Base-by-base conservation (phyloP, 768 basidiomycete species). In the Suillus clintonianus region DNA sequence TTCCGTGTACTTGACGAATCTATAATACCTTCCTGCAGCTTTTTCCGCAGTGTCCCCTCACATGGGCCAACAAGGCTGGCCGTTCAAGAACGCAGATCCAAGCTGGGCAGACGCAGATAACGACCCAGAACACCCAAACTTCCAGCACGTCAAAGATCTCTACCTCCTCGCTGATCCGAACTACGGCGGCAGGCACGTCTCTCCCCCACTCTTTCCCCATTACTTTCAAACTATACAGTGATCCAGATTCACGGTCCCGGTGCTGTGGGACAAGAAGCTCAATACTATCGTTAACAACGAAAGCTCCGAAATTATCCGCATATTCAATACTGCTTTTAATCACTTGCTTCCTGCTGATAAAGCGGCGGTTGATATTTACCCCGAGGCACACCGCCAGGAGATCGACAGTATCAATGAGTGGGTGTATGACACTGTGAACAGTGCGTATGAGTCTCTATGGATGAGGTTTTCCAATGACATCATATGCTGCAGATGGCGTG, bases 241-340 rank as follows among this genome's bases (percentile, higher is more conserved):
- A 39, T 54, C 14, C 14, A 87, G 91, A 43, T 94, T 94, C 81
- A 95, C 94, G 2, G 92, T 95, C 10, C 95, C 95, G 6, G 77
- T 94, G 39, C 81, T 99, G 6, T 99, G 94, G 93, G 97, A 99
- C 79, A 96, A 89, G 80, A 92, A 96, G 75, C 79, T 73, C 48
- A 79, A 89, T 51, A 91, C 90, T 45, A 91, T 98, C 68, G 97
- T 99, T 63, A 98, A 95, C 81, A 99, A 98, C 74, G 97, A 99
- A 73, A 90, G 89, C 67, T 88, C 91, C 3, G 97, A 99, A 78
- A 95, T 99, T 72, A 94, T 99, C 71, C 89, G 97, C 62, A 91
- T 97, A 9, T 85, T 99, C 79, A 98, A 99, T 77, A 82, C 83
- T 8, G 89, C 85, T 2, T 96, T 97, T 80, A 89, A 97, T 73